A percentile compares a stretch with the other conserved stretches of the same genome.
Conservation (phyloP, 1,284 basidiomycete genomes). For the Serendipita sp. region DNA sequence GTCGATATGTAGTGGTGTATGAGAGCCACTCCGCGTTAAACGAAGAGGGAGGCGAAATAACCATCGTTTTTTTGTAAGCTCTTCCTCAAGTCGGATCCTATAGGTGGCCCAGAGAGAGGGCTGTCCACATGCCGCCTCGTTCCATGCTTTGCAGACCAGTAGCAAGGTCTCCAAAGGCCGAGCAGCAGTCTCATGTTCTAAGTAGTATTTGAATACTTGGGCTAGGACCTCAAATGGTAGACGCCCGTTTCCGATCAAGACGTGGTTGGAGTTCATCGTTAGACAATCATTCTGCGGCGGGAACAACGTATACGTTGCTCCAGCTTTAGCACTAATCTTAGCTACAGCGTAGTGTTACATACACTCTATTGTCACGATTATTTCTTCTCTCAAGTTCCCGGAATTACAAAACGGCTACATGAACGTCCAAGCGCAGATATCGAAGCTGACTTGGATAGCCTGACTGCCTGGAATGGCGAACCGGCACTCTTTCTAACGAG, state of each 20-base stretch:
- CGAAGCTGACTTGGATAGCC: no score
- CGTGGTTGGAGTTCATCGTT: not conserved
- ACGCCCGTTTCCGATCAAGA: not conserved
- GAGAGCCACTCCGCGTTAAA: not conserved
- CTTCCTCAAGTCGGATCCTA: not conserved
- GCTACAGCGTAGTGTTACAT: no score
- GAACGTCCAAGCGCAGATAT: no score
- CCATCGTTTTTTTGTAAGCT: not conserved
- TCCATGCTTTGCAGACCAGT: not conserved
- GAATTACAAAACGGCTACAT: no score
- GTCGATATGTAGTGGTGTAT: not conserved
- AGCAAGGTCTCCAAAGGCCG: not conserved
- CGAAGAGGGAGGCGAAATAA: not conserved
- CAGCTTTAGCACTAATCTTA: no score
- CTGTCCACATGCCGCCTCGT: not conserved
- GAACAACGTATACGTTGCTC: no score
- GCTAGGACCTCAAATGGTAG: not conserved
- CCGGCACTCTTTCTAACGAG: no score
- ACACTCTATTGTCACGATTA: no score
- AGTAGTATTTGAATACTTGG: not conserved
- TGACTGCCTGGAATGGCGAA: no score
- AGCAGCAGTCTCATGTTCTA: not conserved
- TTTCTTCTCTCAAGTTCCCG: no score
- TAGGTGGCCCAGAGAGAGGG: not conserved
- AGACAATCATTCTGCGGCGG: constrained; percentile 16